Conservation (phyloP, 2,329 filamentous ascomycete species). For the Sclerotiophoma versabilis region DNA sequence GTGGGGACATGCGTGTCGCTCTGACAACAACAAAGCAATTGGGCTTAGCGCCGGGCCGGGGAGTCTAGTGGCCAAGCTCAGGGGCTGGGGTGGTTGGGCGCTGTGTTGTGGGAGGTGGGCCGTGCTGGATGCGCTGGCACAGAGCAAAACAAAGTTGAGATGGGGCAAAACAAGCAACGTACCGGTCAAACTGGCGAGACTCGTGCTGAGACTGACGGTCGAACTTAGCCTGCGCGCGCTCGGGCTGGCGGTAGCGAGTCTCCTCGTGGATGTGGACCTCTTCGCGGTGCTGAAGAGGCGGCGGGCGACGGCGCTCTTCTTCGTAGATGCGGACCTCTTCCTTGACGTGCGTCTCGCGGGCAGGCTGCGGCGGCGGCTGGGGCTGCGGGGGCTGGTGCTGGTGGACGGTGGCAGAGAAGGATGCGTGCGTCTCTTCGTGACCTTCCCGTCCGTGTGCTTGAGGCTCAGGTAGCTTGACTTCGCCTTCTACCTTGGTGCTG, state of each 20-base stretch:
- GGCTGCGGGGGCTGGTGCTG: constrained; percentile 11
- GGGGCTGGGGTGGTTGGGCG: constrained; percentile 36
- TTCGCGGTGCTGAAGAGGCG: constrained; percentile 43
- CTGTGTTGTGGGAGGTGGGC: constrained; percentile 37
- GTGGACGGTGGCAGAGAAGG: constrained; percentile 58
- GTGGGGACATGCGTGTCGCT: constrained; percentile 48
- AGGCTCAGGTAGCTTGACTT: constrained; percentile 77
- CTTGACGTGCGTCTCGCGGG: constrained; percentile 66
- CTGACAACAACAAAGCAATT: constrained; percentile 50
- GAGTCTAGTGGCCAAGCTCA: constrained; percentile 42
- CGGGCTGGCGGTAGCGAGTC: constrained; percentile 38
- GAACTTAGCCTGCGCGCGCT: constrained; percentile 40
- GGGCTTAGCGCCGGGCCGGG: constrained; percentile 37
- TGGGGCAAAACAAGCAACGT: constrained; percentile 28
- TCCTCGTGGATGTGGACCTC: constrained; percentile 46
- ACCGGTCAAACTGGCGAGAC: constrained; percentile 35
- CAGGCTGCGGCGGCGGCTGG: constrained; percentile 49
- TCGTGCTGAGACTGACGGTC: constrained; percentile 28
- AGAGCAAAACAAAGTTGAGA: constrained; percentile 26
- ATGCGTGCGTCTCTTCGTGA: constrained; percentile 77
- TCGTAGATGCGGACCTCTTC: constrained; percentile 88
- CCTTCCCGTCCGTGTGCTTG: constrained; percentile 94
- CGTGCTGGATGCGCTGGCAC: constrained; percentile 38
- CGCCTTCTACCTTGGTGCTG: constrained; percentile 85
- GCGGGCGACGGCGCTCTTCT: constrained; percentile 79